Evolutionary conservation across 345 rosid species (phyloP).

Genomic region (Passiflora organensis): DNA sequence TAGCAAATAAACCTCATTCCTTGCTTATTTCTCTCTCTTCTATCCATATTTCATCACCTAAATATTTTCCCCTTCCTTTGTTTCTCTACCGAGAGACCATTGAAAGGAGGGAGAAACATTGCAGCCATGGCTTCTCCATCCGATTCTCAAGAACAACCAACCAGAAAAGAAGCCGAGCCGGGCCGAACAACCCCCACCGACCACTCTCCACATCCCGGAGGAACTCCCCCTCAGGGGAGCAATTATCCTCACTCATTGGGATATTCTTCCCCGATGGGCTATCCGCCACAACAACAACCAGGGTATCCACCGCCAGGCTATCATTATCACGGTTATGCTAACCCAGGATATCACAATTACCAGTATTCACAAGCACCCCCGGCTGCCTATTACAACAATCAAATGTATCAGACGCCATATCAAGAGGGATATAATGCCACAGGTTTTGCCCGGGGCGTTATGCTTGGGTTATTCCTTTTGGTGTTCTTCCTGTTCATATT

Average conservation of each 20-base stretch:
- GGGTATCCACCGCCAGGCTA: constrained; percentile 11
- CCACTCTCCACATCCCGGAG: background rate
- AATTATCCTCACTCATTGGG: constrained; percentile 22
- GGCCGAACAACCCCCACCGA: constrained; percentile 2
- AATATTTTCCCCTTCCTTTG: background rate
- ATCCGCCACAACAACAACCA: constrained; percentile 19
- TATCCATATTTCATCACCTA: background rate
- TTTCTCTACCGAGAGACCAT: background rate
- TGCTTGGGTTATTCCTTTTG: constrained; percentile 33
- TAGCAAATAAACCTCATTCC: background rate
- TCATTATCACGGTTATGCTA: background rate
- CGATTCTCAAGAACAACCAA: constrained; percentile 6
- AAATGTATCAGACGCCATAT: constrained; percentile 7
- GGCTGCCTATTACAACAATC: constrained; percentile 33
- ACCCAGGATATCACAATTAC: constrained; percentile 1
- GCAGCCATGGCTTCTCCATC: constrained; percentile 22
- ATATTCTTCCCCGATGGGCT: constrained; percentile 31
- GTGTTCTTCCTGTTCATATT: constrained; percentile 25
- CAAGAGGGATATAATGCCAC: constrained; percentile 14
- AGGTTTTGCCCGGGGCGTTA: constrained; percentile 30
- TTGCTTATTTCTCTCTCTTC: background rate
- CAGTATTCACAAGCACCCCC: constrained; percentile 37
- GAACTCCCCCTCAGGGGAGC: background rate
- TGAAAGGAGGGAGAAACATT: background rate
- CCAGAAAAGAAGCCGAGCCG: background rate